Evolutionary conservation across 208 protist species (phyloP), one percentile per base, ranked within the genome.

Genomic region (Kentomonas sorsogonicus): DNA sequence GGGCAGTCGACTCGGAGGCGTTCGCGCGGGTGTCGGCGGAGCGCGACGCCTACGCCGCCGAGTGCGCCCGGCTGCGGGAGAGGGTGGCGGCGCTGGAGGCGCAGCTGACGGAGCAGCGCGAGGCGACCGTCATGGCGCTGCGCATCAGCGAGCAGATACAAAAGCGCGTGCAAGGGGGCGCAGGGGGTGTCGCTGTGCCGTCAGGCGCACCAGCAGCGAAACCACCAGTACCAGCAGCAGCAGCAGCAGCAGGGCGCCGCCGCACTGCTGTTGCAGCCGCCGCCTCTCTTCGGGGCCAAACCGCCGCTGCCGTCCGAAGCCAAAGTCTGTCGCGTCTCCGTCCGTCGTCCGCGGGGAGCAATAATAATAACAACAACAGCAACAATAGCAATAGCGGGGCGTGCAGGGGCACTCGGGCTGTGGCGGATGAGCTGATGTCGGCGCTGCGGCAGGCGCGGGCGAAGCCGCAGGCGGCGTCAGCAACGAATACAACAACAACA

Each of bases 31-130:
- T 73, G 27, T 58, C 44, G 48, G 53, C 38, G 16, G 69, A 80
- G 34, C 69, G 69, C 1, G 68, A 80, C 29, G 22, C 36, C 45
- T 75, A 69, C 53, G 36, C 39, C 13, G 56, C 26, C 34, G 59
- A 72, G 33, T 40, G 51, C 4, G 18, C 36, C 10, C 43, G 51
- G 20, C 62, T 81, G 7, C 56, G 52, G 0, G 34, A 29, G 34
- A 33, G 70, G 43, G 33, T 77, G 6, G 23, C 15, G 1, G 50
- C 52, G 18, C 44, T 80, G 43, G 39, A 46, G 40, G n/a, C 38
- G n/a, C 11, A 3, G 25, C 22, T 66, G 16, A 38, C 45, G 0
- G 43, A 56, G 33, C 33, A 71, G 33, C 26, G 46, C n/a, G 56
- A 57, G 33, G 48, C 44, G 20, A 40, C 64, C 26, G 34, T 36